Evolutionary conservation across 495 filamentous ascomycete genomes (phyloP).

Genomic region (Aspergillus campestris): DNA sequence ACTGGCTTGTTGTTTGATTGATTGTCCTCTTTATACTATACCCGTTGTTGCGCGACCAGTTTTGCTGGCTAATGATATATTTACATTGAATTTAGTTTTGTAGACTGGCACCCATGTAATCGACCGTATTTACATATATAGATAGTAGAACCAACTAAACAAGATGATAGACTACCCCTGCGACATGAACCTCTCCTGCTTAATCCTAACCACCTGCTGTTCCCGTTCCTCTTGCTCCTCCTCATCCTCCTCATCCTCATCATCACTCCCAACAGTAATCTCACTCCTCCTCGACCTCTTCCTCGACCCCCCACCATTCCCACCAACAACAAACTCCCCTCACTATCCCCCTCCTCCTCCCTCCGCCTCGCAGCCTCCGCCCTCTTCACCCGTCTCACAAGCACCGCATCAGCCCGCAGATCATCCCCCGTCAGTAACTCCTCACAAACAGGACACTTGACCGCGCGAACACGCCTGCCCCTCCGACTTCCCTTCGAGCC

Average conservation of each 20-base stretch:
- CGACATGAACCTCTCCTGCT: constrained; percentile 14
- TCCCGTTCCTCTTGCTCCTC: constrained; percentile 11
- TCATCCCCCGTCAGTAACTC: constrained; percentile 30
- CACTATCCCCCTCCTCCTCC: constrained; percentile 33
- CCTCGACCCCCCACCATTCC: constrained; percentile 3
- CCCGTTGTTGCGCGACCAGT: too few relatives aligned
- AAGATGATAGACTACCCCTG: neutral
- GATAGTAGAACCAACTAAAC: too few relatives aligned
- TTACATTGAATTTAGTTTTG: too few relatives aligned
- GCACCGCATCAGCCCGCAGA: constrained; percentile 33
- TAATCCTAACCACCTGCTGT: constrained; percentile 8
- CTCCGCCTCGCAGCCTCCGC: constrained; percentile 23
- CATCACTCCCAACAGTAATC: constrained; percentile 19
- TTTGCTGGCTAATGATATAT: too few relatives aligned
- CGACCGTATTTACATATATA: too few relatives aligned
- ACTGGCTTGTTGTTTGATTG: too few relatives aligned
- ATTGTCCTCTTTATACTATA: too few relatives aligned
- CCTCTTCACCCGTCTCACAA: constrained; percentile 34
- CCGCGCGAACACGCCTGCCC: constrained; percentile 15
- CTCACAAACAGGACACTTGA: constrained; percentile 45
- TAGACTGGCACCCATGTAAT: too few relatives aligned
- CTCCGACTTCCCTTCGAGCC: neutral
- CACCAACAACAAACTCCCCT: constrained; percentile 9
- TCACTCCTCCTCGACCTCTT: constrained; percentile 10
- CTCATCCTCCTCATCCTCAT: constrained; percentile 14